These are phyloP conservation scores for Glonium stellatum DNA, from an alignment of 495 filamentous ascomycete species.

Conservation along the genomic window DNA sequence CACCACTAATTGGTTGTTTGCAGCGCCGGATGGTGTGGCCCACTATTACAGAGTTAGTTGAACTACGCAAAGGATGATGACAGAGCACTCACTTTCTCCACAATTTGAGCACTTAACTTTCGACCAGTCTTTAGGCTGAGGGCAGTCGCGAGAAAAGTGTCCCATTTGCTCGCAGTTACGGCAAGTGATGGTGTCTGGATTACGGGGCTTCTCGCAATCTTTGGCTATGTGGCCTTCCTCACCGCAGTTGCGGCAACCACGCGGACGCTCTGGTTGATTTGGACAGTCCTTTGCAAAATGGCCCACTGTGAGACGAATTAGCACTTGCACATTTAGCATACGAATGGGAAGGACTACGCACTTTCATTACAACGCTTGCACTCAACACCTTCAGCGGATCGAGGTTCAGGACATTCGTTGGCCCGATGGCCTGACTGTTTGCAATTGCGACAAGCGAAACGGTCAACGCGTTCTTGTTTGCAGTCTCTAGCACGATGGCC, in stretches of 20 bases:
- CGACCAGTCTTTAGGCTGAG: conserved; percentile 66
- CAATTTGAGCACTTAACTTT: conserved; percentile 73
- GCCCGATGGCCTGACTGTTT: conserved; percentile 55
- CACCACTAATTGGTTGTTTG: conserved; percentile 5
- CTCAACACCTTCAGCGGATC: conserved; percentile 64
- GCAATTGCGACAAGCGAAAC: conserved; percentile 76
- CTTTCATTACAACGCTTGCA: conserved; percentile 71
- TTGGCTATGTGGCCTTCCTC: conserved; percentile 48
- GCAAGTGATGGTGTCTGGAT: conserved; percentile 49
- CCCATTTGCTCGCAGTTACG: conserved; percentile 68
- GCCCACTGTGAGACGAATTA: conserved; percentile 48
- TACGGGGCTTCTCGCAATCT: conserved; percentile 51
- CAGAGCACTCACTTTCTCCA: conserved; percentile 42
- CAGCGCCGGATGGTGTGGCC: conserved; percentile 64
- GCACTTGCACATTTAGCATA: background rate
- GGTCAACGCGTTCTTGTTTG: conserved; percentile 47
- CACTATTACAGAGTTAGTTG: conserved; percentile 13
- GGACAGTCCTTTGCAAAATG: conserved; percentile 85
- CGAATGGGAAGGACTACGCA: conserved; percentile 33
- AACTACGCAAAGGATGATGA: background rate
- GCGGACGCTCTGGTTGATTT: conserved; percentile 37
- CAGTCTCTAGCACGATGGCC: conserved; percentile 71
- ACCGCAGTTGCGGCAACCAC: conserved; percentile 50
- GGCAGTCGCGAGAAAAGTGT: conserved; percentile 66
- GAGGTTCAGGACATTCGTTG: conserved; percentile 62